Evolutionary conservation across 257 asterid species (phyloP).

Genomic region (Ilex aquifolium): DNA sequence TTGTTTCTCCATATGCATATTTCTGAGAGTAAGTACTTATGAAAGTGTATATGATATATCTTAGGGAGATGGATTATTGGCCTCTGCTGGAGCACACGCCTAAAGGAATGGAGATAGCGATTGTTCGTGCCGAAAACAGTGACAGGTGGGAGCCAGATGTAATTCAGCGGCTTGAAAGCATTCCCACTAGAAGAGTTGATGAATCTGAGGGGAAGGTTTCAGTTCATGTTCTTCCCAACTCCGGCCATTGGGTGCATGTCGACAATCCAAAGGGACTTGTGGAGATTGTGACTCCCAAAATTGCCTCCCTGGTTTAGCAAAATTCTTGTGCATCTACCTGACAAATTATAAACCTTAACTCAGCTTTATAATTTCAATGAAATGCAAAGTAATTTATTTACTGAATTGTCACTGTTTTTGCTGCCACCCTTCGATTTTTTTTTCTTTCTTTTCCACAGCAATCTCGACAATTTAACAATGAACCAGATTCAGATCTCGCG

Average conservation of each 20-base stretch:
- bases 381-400: no score
- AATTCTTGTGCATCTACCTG: background rate
- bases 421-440: no score
- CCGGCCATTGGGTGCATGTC: conserved; percentile 98
- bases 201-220: conserved; percentile 54
- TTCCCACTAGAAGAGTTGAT: conserved; percentile 29
- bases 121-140: conserved; percentile 82
- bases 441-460: no score
- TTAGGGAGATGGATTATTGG: conserved; percentile 75
- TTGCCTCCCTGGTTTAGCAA: conserved; percentile 48
- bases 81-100: conserved; percentile 65
- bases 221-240: conserved; percentile 61
- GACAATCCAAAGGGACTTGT: conserved; percentile 94
- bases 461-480: no score
- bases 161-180: conserved; percentile 44
- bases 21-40: background rate
- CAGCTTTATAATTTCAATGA: no score
- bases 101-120: conserved; percentile 56
- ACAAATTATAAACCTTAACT: no score
- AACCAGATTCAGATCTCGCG: no score
- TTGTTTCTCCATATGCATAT: no score
- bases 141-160: conserved; percentile 68
- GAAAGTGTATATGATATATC: background rate
- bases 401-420: no score
- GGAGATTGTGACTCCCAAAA: conserved; percentile 65